Conservation (phyloP, 257 asterid genomes). For the Primulina tabacum region DNA sequence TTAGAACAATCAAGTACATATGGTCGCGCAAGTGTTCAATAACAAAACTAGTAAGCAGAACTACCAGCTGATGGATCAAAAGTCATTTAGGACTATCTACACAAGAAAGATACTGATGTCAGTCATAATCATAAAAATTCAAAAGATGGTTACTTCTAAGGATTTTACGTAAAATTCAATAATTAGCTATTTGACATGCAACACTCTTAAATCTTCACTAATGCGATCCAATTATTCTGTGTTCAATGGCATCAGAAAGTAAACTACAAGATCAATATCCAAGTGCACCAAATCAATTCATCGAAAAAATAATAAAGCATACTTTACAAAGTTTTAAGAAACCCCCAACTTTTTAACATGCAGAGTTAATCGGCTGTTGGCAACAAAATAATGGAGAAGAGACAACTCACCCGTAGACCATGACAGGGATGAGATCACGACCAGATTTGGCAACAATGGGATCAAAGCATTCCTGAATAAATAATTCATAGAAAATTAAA, state of each 20-base stretch:
- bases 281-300: not conserved
- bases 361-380: conserved; percentile 5
- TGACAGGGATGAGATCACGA: conserved; percentile 97
- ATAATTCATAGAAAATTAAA: conserved; percentile 18
- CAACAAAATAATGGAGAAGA: conserved; percentile 14
- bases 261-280: not conserved
- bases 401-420: conserved; percentile 92
- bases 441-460: conserved; percentile 95
- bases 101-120: not conserved
- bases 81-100: not conserved
- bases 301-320: not conserved
- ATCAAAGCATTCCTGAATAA: conserved; percentile 92
- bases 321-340: conserved; percentile 20
- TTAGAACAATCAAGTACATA: no score
- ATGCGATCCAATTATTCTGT: not conserved
- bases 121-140: not conserved
- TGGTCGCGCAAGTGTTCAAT: no score
- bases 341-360: conserved; percentile 4
- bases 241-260: not conserved
- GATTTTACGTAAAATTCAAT: no score
- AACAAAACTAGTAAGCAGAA: not conserved
- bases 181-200: not conserved
- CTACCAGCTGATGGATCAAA: not conserved
- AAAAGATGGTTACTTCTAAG: not conserved
- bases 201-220: not conserved